A percentile compares a stretch with the other conserved stretches of the same genome.
These are phyloP conservation scores for Cytospora piceae DNA, from an alignment of 2,329 filamentous ascomycete genomes.

Conservation along the genomic window DNA sequence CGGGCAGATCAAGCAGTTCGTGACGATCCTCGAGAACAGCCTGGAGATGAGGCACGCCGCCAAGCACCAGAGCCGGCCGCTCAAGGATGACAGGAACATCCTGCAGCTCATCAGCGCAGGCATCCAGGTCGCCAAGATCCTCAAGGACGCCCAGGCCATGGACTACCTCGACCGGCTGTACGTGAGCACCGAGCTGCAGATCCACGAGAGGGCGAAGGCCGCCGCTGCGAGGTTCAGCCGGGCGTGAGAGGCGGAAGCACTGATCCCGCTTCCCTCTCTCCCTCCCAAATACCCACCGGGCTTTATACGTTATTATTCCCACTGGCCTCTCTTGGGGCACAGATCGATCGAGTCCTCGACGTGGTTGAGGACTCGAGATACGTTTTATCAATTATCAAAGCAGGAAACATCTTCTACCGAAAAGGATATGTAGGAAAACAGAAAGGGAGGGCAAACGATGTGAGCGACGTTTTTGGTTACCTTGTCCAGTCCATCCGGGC, in stretches of 20 bases:
- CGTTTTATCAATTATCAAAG: slow-evolving; percentile 4
- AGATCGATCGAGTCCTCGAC: not conserved
- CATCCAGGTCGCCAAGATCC: slow-evolving; percentile 83
- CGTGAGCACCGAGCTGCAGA: slow-evolving; percentile 78
- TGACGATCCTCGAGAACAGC: slow-evolving; percentile 86
- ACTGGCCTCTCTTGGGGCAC: not conserved
- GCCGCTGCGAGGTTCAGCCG: slow-evolving; percentile 46
- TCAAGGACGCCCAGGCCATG: slow-evolving; percentile 85
- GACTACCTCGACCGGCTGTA: slow-evolving; percentile 81
- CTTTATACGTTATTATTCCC: slow-evolving; percentile 16
- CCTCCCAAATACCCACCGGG: not conserved
- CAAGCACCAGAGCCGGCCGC: slow-evolving; percentile 78
- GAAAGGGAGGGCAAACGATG: not conserved
- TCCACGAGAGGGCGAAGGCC: slow-evolving; percentile 64
- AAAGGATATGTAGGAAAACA: slow-evolving; percentile 20
- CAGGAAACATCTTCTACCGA: slow-evolving; percentile 7
- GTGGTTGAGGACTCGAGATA: not conserved
- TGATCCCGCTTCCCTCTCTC: not conserved
- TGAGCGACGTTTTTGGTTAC: not conserved
- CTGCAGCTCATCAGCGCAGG: slow-evolving; percentile 85
- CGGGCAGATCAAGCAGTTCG: slow-evolving; percentile 88
- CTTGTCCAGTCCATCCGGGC: not conserved
- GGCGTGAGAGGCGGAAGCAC: slow-evolving; percentile 34
- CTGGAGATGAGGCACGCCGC: slow-evolving; percentile 86
- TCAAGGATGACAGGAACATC: slow-evolving; percentile 88